These are phyloP conservation scores for Pyricularia pennisetigena DNA, from an alignment of 2,329 filamentous ascomycete species.

Conservation along the genomic window DNA sequence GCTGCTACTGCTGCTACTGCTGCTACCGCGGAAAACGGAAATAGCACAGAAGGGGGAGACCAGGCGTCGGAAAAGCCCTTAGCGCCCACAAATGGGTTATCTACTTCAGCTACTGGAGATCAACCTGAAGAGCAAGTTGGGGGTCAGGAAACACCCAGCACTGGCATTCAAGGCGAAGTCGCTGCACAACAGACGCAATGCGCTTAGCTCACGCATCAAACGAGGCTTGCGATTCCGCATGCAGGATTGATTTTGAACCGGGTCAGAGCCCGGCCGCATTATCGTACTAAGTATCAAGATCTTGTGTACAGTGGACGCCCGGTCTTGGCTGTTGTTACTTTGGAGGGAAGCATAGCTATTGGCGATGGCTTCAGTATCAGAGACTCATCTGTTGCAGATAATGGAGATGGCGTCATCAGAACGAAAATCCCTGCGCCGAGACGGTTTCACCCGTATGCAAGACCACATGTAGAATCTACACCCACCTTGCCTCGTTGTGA, in stretches of 20 bases:
- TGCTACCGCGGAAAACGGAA: conserved; percentile 2
- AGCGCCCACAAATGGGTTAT: neutral
- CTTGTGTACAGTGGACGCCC: neutral
- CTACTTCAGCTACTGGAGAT: neutral
- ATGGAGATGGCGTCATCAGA: neutral
- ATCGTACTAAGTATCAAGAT: neutral
- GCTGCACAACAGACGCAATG: neutral
- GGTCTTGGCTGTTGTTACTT: neutral
- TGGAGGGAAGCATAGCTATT: neutral
- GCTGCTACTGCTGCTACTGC: conserved; percentile 13
- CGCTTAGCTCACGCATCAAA: neutral
- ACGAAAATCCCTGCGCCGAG: neutral
- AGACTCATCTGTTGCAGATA: neutral
- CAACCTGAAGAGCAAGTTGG: neutral
- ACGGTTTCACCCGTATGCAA: neutral
- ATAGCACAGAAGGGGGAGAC: neutral
- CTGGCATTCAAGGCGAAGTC: neutral
- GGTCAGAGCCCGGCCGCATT: neutral
- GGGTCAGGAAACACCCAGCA: neutral
- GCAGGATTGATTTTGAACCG: neutral
- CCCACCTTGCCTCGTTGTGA: neutral
- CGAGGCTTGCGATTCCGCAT: neutral
- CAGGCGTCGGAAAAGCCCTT: neutral
- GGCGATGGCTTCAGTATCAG: neutral
- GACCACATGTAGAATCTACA: neutral